Percentiles rank a stretch among this genome's conserved stretches.
Evolutionary conservation across 768 basidiomycete species (phyloP).

Genomic region (Rhodocollybia butyracea): DNA sequence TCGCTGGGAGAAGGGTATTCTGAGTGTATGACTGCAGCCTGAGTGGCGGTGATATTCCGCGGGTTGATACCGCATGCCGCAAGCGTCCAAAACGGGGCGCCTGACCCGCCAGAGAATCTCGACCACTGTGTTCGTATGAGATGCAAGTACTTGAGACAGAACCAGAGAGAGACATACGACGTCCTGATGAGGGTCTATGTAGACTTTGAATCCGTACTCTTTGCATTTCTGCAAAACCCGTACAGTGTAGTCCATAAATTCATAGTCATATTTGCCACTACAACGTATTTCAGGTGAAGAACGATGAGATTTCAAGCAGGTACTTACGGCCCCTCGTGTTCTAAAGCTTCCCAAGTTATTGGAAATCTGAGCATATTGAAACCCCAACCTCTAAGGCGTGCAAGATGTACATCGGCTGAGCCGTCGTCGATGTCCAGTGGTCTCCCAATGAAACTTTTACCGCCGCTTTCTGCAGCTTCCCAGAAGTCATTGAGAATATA

Average conservation of each 20-base stretch:
- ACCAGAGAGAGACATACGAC: conserved; percentile 50
- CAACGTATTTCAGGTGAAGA: background rate
- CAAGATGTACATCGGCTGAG: conserved; percentile 80
- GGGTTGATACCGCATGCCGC: conserved; percentile 89
- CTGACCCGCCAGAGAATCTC: conserved; percentile 91
- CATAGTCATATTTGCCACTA: conserved; percentile 87
- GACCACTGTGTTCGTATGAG: conserved; percentile 67
- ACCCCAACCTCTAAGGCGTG: conserved; percentile 88
- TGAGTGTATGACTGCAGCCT: conserved; percentile 81
- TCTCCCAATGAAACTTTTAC: conserved; percentile 67
- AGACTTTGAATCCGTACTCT: conserved; percentile 87
- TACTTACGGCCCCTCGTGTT: conserved; percentile 93
- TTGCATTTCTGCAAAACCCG: conserved; percentile 88
- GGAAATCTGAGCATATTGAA: conserved; percentile 85
- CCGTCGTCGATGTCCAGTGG: conserved; percentile 86
- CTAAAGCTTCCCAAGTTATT: conserved; percentile 93
- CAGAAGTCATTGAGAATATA: conserved; percentile 75
- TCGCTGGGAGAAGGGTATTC: conserved; percentile 71
- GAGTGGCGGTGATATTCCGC: conserved; percentile 78
- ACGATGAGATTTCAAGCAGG: too few relatives aligned
- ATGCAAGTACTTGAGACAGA: conserved; percentile 1
- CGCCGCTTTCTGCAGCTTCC: conserved; percentile 70
- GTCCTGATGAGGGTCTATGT: conserved; percentile 96
- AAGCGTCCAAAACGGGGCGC: conserved; percentile 93
- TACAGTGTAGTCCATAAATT: conserved; percentile 91